Percentiles rank a stretch among this genome's conserved stretches.
Conservation (phyloP, 139 green algal genomes). For the Spirogloea muscicola region DNA sequence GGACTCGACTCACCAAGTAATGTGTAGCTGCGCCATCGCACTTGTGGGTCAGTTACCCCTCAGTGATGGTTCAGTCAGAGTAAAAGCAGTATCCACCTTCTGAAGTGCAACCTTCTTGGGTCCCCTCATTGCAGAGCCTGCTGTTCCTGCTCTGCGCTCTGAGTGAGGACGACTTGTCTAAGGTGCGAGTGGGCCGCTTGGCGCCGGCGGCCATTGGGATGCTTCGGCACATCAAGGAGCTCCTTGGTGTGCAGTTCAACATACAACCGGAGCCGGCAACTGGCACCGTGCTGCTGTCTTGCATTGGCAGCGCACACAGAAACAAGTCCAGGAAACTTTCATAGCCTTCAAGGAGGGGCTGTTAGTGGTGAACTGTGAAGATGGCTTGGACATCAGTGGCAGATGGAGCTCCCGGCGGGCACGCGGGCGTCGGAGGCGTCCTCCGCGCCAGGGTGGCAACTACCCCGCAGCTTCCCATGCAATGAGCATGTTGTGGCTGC, state of each 20-base stretch:
- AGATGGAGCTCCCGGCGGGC: no score
- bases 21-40: no score
- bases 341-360: no score
- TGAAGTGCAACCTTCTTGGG: background rate
- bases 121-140: slow-evolving; percentile 51
- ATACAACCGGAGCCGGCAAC: slow-evolving; percentile 76
- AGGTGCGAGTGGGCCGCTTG: slow-evolving; percentile 82
- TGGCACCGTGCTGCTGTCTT: slow-evolving; percentile 86
- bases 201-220: slow-evolving; percentile 78
- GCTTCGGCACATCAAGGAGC: slow-evolving; percentile 79
- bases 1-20: slow-evolving; percentile 70
- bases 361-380: no score
- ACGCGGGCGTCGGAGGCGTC: no score
- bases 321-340: slow-evolving; percentile 66
- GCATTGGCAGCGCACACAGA: slow-evolving; percentile 79
- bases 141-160: slow-evolving; percentile 82
- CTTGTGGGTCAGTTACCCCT: no score
- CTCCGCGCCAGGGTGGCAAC: no score
- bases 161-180: slow-evolving; percentile 75
- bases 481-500: no score
- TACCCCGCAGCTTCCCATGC: no score
- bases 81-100: no score
- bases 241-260: slow-evolving; percentile 87
- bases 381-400: no score
- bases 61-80: no score